These are phyloP conservation scores for Schoenoplectus triqueter DNA, from an alignment of 202 grass and related monocot genomes.

Conservation along the genomic window DNA sequence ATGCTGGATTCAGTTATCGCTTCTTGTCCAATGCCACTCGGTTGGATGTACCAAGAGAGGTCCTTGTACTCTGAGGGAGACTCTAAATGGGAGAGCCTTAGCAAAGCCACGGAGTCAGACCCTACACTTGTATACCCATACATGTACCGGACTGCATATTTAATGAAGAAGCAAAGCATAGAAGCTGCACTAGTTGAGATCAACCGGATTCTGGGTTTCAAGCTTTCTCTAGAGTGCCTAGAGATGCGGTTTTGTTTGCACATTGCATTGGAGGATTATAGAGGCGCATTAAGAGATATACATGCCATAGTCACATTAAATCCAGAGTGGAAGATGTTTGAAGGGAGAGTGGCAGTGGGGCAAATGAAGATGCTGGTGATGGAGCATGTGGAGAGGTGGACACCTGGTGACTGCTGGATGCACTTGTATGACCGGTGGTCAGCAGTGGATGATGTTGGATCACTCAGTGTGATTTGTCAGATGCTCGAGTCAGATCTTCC, in stretches of 20 bases:
- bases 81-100: slow-evolving; percentile 81
- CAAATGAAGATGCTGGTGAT: slow-evolving; percentile 78
- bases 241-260: slow-evolving; percentile 95
- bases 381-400: slow-evolving; percentile 96
- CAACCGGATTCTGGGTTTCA: slow-evolving; percentile 92
- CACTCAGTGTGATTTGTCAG: slow-evolving; percentile 96
- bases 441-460: slow-evolving; percentile 95
- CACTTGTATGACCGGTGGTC: slow-evolving; percentile 96
- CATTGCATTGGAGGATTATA: slow-evolving; percentile 92
- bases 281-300: slow-evolving; percentile 81
- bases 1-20: slow-evolving; percentile 85
- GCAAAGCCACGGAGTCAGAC: slow-evolving; percentile 81
- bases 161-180: slow-evolving; percentile 92
- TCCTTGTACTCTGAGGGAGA: slow-evolving; percentile 83
- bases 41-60: slow-evolving; percentile 99
- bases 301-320: slow-evolving; percentile 87
- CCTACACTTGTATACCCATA: slow-evolving; percentile 94
- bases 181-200: slow-evolving; percentile 90
- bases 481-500: slow-evolving; percentile 96
- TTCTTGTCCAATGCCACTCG: slow-evolving; percentile 69
- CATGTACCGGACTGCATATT: slow-evolving; percentile 85
- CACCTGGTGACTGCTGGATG: slow-evolving; percentile 97
- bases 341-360: slow-evolving; percentile 71
- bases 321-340: slow-evolving; percentile 94
- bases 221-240: slow-evolving; percentile 81